Base-by-base conservation (phyloP, 768 basidiomycete genomes). In the Agaricus bisporus region DNA sequence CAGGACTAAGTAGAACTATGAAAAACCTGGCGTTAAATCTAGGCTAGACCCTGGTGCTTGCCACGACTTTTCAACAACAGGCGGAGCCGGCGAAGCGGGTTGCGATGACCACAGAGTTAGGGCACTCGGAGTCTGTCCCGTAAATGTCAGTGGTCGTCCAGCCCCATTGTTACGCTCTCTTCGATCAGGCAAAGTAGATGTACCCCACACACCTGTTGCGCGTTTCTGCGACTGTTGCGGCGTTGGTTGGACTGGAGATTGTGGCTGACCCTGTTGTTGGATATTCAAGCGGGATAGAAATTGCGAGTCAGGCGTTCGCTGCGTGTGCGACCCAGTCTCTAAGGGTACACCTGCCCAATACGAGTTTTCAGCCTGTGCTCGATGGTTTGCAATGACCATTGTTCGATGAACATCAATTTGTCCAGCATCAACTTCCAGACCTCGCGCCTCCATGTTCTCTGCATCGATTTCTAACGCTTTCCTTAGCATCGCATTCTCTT, bases 401-500 rank as follows among this genome's bases (percentile, higher is more conserved):
- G 68, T 67, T 50, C 75, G 68, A 43, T 68, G 70, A 51, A 70
- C 75, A 63, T 77, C 72, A 36, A 70, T 55, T 60, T 72, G 66
- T 41, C 81, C 77, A 48, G 76, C 66, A 51, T 84, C 81, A 28
- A 82, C 53, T 0, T 67, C 70, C 39, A 87, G 69, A 8, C 85
- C 82, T 42, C 73, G 75, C 41, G 75, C 76, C 1, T 68, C 68
- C 49, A 86, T 72, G 38, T 71, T 76, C 22, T 67, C 75, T 35
- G 73, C 66, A 66, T 89, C 86, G 56, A 98, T 92, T 15, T 80
- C 83, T 43, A 99, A 71, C 68, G 88, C 65, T 61, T 76, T 75
- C 47, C 95, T 76, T 47, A 99, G 71, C 52, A 82, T 77, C 41
- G 80, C 78, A 64, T 99, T 99, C 71, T 98, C 95, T 47, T 71